phyloP scores from a whole-genome alignment of 2,329 filamentous ascomycete species.

The Didymella exigua region DNA sequence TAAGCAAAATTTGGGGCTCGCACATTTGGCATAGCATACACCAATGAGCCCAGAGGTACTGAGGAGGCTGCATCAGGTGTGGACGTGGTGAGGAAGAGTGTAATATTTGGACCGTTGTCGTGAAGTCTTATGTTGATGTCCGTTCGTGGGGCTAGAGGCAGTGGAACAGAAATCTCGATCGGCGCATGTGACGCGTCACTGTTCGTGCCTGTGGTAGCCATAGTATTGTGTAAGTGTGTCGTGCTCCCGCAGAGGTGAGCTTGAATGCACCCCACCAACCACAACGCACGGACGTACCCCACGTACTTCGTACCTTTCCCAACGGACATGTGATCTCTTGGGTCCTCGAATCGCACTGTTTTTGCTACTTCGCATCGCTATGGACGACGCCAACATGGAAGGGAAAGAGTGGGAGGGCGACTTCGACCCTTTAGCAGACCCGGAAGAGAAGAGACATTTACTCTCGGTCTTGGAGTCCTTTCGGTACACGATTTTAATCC shows the following conservation, averaged over 20 bases:
- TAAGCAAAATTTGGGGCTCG: slow-evolving; percentile 21
- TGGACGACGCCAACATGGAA: slow-evolving; percentile 23
- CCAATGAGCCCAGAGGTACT: slow-evolving; percentile 77
- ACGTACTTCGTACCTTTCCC: slow-evolving; percentile 2
- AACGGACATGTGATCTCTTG: background rate
- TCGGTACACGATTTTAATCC: slow-evolving; percentile 62
- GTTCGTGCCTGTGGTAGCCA: slow-evolving; percentile 25
- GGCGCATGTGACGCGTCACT: slow-evolving; percentile 44
- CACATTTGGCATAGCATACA: slow-evolving; percentile 93
- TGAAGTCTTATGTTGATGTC: slow-evolving; percentile 65
- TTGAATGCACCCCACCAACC: slow-evolving; percentile 12
- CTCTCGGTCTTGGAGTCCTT: slow-evolving; percentile 88
- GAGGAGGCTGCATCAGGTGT: slow-evolving; percentile 49
- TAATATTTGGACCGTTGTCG: slow-evolving; percentile 57
- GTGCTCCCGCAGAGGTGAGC: slow-evolving; percentile 3
- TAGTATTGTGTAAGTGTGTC: slow-evolving; percentile 16
- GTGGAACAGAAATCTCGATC: slow-evolving; percentile 61
- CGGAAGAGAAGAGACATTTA: slow-evolving; percentile 80
- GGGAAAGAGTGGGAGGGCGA: slow-evolving; percentile 62
- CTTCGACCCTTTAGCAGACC: slow-evolving; percentile 71
- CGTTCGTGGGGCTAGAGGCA: slow-evolving; percentile 63
- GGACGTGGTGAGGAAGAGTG: slow-evolving; percentile 62
- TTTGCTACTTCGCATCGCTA: background rate
- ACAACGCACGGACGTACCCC: slow-evolving; percentile 14
- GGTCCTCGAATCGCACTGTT: background rate